Percentiles rank a stretch among this genome's conserved stretches.
Evolutionary conservation across 2,329 filamentous ascomycete species (phyloP).

Genomic region (Aspergillus fumigatiaffinis): DNA sequence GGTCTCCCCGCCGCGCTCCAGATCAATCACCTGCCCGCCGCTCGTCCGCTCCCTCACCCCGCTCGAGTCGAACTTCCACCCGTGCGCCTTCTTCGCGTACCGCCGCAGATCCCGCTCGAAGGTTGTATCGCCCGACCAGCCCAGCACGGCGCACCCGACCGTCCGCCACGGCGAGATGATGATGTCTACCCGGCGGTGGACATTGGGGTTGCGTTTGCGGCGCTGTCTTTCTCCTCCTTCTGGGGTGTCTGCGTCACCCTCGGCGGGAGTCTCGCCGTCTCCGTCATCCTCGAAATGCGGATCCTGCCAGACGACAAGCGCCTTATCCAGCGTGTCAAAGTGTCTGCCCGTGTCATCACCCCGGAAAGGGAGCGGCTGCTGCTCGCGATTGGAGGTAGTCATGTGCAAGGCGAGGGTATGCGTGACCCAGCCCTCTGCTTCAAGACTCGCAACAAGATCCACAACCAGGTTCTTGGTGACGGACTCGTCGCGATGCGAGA

Average conservation of each 20-base stretch:
- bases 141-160: slow-evolving; percentile 79
- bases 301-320: slow-evolving; percentile 87
- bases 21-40: slow-evolving; percentile 65
- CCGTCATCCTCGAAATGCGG: slow-evolving; percentile 46
- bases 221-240: slow-evolving; percentile 13
- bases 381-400: slow-evolving; percentile 67
- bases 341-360: slow-evolving; percentile 42
- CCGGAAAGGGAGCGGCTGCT: slow-evolving; percentile 58
- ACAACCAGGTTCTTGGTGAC: slow-evolving; percentile 68
- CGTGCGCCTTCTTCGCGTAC: slow-evolving; percentile 69
- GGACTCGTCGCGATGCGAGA: slow-evolving; percentile 70
- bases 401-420: slow-evolving; percentile 72
- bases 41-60: slow-evolving; percentile 67
- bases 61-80: slow-evolving; percentile 87
- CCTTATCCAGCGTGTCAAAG: slow-evolving; percentile 89
- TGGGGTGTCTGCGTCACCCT: slow-evolving; percentile 1
- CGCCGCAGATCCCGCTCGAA: slow-evolving; percentile 82
- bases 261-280: slow-evolving; percentile 21
- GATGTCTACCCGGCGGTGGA: slow-evolving; percentile 85
- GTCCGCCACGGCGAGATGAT: slow-evolving; percentile 87
- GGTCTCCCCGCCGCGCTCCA: slow-evolving; percentile 55
- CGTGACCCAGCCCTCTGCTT: slow-evolving; percentile 67
- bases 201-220: slow-evolving; percentile 59
- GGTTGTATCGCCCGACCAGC: slow-evolving; percentile 85
- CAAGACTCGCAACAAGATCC: slow-evolving; percentile 67